Evolutionary conservation across 768 basidiomycete genomes (phyloP), one percentile per base, ranked within the genome.

Genomic region (Collybia sp.): DNA sequence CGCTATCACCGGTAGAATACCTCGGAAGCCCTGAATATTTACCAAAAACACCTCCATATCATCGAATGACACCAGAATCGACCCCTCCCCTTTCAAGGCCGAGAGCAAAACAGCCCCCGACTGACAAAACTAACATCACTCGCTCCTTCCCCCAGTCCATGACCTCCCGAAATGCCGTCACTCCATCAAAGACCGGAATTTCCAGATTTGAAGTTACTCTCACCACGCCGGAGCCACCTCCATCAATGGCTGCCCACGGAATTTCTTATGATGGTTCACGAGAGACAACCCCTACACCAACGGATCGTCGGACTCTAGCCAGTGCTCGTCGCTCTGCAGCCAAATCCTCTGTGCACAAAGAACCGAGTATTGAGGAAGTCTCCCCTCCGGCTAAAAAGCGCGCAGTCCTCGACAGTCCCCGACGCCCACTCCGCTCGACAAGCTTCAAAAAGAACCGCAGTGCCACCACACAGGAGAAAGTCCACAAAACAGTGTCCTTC

Each of bases 21-120:
- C 42, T 33, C 31, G 38, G 25, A 8, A 3, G 25, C 25, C 25
- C 25, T 3, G 8, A 34, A 6, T 10, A 42, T 33, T 43, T 45
- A 15, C 43, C 43, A 3, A 51, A 43, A 8, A 35, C 37, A 41
- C 52, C 53, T 17, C 47, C 52, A 49, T 34, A 43, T 10, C 46
- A 50, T n/a, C 51, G 47, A 5, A 18, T 58, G n/a, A 58, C 58
- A n/a, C 55, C 58, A 15, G 39, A 45, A 15, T 53, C 58, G 12
- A 54, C 55, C n/a, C 58, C 58, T 12, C 18, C 54, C 12, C 44
- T 42, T 5, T 30, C 17, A 0, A 45, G 34, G 40, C 44, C 32
- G 19, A 38, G 35, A 30, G 19, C 17, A 12, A 20, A 36, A 17
- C 13, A 20, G 16, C 35, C 18, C 15, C 9, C 31, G 16, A 30